Conservation (phyloP, 202 grass and related monocot species). For the Brachypodium distachyon region DNA sequence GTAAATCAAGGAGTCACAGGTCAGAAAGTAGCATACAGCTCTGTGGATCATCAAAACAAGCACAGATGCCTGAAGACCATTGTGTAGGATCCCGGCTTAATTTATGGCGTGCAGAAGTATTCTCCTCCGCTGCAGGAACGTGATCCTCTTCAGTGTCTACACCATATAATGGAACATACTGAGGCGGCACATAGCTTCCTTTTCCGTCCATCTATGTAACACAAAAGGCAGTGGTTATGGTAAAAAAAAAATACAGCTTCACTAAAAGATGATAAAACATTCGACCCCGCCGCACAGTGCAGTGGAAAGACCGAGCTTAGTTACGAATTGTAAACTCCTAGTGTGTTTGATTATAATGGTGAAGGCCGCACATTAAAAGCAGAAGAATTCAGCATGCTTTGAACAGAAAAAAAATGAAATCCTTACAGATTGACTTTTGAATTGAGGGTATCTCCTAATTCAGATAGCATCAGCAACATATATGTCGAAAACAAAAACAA, state of each 20-base stretch:
- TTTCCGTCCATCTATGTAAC: constrained; percentile 58
- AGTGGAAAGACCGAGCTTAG: background rate
- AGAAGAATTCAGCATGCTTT: background rate
- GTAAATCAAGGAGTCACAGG: constrained; percentile 54
- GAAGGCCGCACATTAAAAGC: background rate
- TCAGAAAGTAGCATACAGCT: constrained; percentile 87
- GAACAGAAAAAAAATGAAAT: background rate
- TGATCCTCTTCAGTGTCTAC: constrained; percentile 43
- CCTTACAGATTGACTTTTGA: background rate
- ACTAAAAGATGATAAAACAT: background rate
- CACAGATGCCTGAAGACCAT: constrained; percentile 98
- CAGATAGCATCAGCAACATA: background rate
- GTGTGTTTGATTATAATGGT: background rate
- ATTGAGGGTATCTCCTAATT: background rate
- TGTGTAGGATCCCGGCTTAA: constrained; percentile 41
- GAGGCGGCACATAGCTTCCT: constrained; percentile 69
- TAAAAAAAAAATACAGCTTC: background rate
- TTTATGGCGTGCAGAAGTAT: background rate
- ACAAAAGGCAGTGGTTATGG: background rate
- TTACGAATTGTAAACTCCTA: background rate
- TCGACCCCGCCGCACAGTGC: background rate
- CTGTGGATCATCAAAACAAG: constrained; percentile 85
- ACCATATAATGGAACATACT: constrained; percentile 58
- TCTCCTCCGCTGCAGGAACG: constrained; percentile 19
- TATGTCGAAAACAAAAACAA: background rate